Evolutionary conservation across 768 basidiomycete species (phyloP).

Genomic region (Phallus indusiatus): DNA sequence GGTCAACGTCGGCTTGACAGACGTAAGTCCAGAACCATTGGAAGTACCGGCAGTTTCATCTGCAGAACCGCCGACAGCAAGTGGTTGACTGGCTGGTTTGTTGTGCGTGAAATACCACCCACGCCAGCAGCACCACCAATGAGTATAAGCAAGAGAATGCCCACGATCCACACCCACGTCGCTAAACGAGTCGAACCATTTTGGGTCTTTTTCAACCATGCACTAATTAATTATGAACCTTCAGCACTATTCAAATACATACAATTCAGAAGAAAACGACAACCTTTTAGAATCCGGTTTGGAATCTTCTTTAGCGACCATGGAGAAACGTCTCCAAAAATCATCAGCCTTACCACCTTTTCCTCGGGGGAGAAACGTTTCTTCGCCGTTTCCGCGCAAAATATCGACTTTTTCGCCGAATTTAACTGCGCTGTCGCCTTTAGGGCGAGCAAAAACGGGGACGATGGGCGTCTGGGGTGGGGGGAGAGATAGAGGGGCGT

Average conservation of each 20-base stretch:
- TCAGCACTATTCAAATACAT: neutral
- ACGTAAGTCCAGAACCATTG: constrained; percentile 8
- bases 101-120: constrained; percentile 49
- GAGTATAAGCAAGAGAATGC: constrained; percentile 47
- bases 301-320: constrained; percentile 64
- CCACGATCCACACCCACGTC: constrained; percentile 63
- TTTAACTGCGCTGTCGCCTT: constrained; percentile 32
- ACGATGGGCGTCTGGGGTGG: constrained; percentile 72
- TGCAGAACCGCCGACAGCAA: constrained; percentile 54
- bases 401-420: constrained; percentile 42
- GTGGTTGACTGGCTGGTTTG: constrained; percentile 38
- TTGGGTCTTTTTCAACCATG: constrained; percentile 62
- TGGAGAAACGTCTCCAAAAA: constrained; percentile 82
- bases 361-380: constrained; percentile 52
- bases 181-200: constrained; percentile 41
- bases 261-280: constrained; percentile 16
- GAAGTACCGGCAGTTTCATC: constrained; percentile 25
- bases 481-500: constrained; percentile 61
- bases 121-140: constrained; percentile 49
- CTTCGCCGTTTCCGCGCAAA: constrained; percentile 61
- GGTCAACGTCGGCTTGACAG: constrained; percentile 9
- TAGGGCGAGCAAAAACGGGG: constrained; percentile 66
- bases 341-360: constrained; percentile 66
- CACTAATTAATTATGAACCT: constrained; percentile 27
- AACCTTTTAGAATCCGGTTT: constrained; percentile 37